A percentile compares a stretch with the other conserved stretches of the same genome.
phyloP scores from a whole-genome alignment of 805 yeast genomes.

The Lipomyces oligophaga region DNA sequence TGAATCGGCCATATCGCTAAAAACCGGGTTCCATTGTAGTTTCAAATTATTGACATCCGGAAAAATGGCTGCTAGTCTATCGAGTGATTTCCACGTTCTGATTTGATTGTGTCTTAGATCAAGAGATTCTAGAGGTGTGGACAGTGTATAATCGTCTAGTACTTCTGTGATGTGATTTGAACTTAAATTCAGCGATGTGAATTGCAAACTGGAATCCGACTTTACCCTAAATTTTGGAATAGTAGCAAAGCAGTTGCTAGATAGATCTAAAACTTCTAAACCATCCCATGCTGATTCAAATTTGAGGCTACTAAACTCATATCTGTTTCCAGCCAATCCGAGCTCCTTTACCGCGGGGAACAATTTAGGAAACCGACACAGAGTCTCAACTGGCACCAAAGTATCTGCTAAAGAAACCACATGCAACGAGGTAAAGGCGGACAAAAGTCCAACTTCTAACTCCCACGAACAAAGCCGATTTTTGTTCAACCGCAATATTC shows the following conservation, averaged over 20 bases:
- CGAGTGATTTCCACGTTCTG: conserved; percentile 48
- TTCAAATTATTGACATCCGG: conserved; percentile 48
- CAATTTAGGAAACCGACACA: conserved; percentile 20
- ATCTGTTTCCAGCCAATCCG: conserved; percentile 39
- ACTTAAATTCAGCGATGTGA: conserved; percentile 39
- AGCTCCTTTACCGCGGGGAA: conserved; percentile 43
- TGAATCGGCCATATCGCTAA: conserved; percentile 32
- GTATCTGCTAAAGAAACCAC: conserved; percentile 29
- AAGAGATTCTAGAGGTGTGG: conserved; percentile 34
- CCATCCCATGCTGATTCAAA: conserved; percentile 15
- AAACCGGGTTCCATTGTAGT: conserved; percentile 53
- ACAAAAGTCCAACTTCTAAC: conserved; percentile 1
- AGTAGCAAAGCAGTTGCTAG: conserved; percentile 43
- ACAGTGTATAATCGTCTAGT: background rate
- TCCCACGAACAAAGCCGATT: conserved; percentile 34
- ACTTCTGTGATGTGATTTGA: conserved; percentile 37
- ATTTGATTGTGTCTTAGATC: conserved; percentile 55
- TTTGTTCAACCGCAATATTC: conserved; percentile 47
- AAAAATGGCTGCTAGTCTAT: conserved; percentile 40
- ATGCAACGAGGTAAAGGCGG: conserved; percentile 14
- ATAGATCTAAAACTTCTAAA: conserved; percentile 38
- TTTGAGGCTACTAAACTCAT: background rate
- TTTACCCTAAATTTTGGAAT: conserved; percentile 33
- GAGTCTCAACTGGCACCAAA: conserved; percentile 13
- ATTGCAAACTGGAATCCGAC: background rate